These are phyloP conservation scores for Diaporthe eres DNA, from an alignment of 2,329 filamentous ascomycete genomes.

Conservation along the genomic window DNA sequence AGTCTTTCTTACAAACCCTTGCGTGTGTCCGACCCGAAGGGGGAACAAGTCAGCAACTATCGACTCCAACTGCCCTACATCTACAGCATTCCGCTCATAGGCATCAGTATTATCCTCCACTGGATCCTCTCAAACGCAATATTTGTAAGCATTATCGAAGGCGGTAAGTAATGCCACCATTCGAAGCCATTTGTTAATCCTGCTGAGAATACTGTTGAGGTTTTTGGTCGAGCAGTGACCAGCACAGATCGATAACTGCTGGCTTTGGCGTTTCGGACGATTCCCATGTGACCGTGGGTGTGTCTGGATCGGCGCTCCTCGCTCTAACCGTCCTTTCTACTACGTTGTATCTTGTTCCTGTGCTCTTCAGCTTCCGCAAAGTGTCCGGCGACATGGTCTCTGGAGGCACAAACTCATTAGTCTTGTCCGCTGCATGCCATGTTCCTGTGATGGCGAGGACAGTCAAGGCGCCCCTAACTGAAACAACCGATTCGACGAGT, in stretches of 20 bases:
- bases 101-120: conserved; percentile 53
- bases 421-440: conserved; percentile 28
- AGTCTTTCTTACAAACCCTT: conserved; percentile 49
- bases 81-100: conserved; percentile 55
- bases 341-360: too few relatives aligned
- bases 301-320: conserved; percentile 19
- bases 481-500: too few relatives aligned
- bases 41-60: conserved; percentile 53
- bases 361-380: background rate
- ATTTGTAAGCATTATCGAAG: conserved; percentile 50
- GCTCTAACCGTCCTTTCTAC: background rate
- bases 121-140: conserved; percentile 59
- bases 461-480: too few relatives aligned
- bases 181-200: too few relatives aligned
- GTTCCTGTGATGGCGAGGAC: background rate
- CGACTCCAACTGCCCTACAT: conserved; percentile 57
- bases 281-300: background rate
- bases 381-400: background rate
- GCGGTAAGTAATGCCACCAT: conserved; percentile 14
- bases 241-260: background rate
- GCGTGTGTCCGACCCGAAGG: conserved; percentile 53
- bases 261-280: background rate
- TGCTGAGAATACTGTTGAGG: background rate
- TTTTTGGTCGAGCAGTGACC: background rate
- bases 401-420: background rate